Evolutionary conservation across 768 basidiomycete species (phyloP).

Genomic region (Antrodiella citrinella): DNA sequence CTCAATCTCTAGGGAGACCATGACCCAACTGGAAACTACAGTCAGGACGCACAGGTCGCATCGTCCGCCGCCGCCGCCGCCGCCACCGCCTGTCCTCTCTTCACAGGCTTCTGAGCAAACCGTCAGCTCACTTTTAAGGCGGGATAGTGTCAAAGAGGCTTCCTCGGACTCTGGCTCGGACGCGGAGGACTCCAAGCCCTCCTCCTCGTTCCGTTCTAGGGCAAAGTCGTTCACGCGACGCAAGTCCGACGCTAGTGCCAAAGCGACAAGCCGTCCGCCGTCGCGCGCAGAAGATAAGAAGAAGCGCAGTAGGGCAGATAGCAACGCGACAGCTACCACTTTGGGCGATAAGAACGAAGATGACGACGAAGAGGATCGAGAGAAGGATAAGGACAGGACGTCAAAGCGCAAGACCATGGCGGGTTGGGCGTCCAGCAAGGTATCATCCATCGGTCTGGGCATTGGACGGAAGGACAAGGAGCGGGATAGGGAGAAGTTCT

Average conservation of each 20-base stretch:
- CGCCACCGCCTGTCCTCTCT: constrained; percentile 16
- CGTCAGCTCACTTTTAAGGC: constrained; percentile 21
- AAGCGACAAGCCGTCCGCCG: constrained; percentile 19
- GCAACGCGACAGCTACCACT: constrained; percentile 34
- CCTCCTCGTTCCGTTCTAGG: constrained; percentile 6
- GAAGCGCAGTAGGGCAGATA: constrained; percentile 52
- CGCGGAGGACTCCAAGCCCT: constrained; percentile 8
- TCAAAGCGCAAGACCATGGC: constrained; percentile 36
- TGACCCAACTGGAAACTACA: constrained; percentile 21
- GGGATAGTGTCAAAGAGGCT: neutral
- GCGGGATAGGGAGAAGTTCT: constrained; percentile 38
- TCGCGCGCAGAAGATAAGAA: constrained; percentile 34
- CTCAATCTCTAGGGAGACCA: constrained; percentile 20
- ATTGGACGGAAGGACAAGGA: constrained; percentile 49
- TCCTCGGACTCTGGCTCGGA: neutral
- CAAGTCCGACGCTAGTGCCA: constrained; percentile 35
- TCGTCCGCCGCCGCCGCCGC: constrained; percentile 5
- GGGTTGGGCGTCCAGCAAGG: constrained; percentile 63
- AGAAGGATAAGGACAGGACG: constrained; percentile 30
- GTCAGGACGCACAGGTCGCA: constrained; percentile 1
- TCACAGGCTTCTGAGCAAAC: constrained; percentile 17
- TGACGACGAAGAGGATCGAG: constrained; percentile 27
- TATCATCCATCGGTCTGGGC: constrained; percentile 46
- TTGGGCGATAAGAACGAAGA: constrained; percentile 27
- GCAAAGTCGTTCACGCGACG: constrained; percentile 24